A percentile compares a stretch with the other conserved stretches of the same genome.
Evolutionary conservation across 495 filamentous ascomycete genomes (phyloP).

Genomic region (Penicillium malachiteum): DNA sequence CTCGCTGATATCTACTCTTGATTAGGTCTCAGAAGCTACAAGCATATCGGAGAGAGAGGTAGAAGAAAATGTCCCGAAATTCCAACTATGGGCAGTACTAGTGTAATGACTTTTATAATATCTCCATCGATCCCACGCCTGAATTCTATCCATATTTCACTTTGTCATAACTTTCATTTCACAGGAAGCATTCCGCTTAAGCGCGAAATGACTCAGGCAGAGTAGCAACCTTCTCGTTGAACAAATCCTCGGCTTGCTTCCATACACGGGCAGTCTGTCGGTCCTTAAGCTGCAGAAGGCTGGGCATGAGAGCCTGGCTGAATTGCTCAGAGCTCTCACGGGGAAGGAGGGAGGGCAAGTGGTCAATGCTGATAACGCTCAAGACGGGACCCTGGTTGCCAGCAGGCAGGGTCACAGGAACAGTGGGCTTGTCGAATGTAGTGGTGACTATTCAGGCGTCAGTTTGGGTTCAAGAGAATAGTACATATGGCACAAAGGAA

Average conservation of each 20-base stretch:
- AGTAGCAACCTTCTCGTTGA: conserved; percentile 78
- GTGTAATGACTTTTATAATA: conserved; percentile 18
- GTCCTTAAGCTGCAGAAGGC: conserved; percentile 74
- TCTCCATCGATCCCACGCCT: conserved; percentile 3
- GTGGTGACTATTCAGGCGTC: conserved; percentile 51
- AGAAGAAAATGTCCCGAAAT: neutral
- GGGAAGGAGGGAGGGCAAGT: conserved; percentile 83
- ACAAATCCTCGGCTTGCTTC: conserved; percentile 78
- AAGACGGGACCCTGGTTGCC: conserved; percentile 56
- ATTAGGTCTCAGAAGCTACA: too few species aligned
- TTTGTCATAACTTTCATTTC: conserved; percentile 18
- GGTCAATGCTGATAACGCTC: conserved; percentile 85
- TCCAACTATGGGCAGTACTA: neutral
- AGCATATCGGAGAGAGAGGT: too few species aligned
- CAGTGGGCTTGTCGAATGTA: conserved; percentile 81
- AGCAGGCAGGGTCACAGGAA: conserved; percentile 58
- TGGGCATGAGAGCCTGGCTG: conserved; percentile 74
- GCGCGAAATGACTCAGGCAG: conserved; percentile 49
- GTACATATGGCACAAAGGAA: neutral
- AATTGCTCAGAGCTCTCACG: conserved; percentile 88
- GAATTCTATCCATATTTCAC: conserved; percentile 22
- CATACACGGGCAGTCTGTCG: conserved; percentile 72
- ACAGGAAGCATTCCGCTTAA: conserved; percentile 7
- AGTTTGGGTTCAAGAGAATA: neutral
- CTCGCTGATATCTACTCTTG: too few species aligned